A percentile compares a stretch with the other conserved stretches of the same genome.
Evolutionary conservation across 768 basidiomycete species (phyloP).

Genomic region (Pleurotus giganteus): DNA sequence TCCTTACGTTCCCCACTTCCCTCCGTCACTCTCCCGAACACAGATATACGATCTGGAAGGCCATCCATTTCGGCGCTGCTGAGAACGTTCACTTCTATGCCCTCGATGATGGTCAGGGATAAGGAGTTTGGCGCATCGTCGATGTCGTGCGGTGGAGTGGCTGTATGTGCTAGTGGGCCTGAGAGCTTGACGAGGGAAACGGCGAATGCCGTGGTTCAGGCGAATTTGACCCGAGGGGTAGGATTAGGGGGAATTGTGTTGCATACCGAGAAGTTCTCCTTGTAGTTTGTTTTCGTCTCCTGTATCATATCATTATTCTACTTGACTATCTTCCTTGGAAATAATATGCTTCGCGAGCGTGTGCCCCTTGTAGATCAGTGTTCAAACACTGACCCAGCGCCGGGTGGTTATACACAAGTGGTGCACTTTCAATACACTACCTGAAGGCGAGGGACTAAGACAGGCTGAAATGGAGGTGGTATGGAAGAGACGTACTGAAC

Average conservation of each 20-base stretch:
- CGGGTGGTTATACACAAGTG: too few relatives aligned
- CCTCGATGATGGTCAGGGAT: slow-evolving; percentile 14
- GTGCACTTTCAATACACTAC: too few relatives aligned
- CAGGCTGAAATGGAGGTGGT: too few relatives aligned
- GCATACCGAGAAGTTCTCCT: slow-evolving; percentile 73
- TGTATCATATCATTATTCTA: not conserved
- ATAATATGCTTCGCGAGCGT: too few relatives aligned
- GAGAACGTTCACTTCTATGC: slow-evolving; percentile 33
- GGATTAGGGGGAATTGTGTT: slow-evolving; percentile 64
- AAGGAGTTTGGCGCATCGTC: slow-evolving; percentile 15
- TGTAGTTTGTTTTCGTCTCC: slow-evolving; percentile 17
- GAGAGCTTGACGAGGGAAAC: slow-evolving; percentile 66
- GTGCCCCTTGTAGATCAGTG: too few relatives aligned
- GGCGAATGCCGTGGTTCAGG: slow-evolving; percentile 74
- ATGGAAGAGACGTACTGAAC: too few relatives aligned
- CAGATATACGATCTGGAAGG: slow-evolving; percentile 46
- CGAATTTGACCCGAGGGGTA: slow-evolving; percentile 40
- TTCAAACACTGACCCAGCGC: too few relatives aligned
- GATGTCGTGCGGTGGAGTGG: slow-evolving; percentile 52
- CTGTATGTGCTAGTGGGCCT: slow-evolving; percentile 81
- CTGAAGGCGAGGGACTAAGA: too few relatives aligned
- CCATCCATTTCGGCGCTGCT: slow-evolving; percentile 52
- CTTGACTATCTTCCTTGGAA: not conserved
- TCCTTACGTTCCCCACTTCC: slow-evolving; percentile 70
- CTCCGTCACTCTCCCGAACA: slow-evolving; percentile 64